phyloP scores from a whole-genome alignment of 805 yeast genomes.

The Candida chilensis region DNA sequence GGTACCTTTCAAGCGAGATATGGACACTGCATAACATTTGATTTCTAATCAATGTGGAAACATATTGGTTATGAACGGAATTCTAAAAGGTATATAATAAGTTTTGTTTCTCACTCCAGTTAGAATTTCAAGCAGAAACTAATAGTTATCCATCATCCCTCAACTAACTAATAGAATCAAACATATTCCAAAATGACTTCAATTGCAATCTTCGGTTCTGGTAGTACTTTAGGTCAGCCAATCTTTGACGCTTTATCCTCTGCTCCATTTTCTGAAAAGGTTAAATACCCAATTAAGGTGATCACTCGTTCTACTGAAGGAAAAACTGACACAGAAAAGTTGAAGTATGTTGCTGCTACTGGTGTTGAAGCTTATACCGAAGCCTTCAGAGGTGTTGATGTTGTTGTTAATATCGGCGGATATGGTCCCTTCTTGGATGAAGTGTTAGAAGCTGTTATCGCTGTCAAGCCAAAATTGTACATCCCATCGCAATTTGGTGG shows the following conservation, averaged over 20 bases:
- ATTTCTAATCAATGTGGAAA: too few relatives aligned
- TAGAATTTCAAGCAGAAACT: too few relatives aligned
- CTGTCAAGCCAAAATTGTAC: slow-evolving; percentile 38
- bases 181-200: too few relatives aligned
- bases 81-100: too few relatives aligned
- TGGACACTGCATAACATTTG: too few relatives aligned
- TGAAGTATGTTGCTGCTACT: slow-evolving; percentile 29
- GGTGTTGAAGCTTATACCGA: slow-evolving; percentile 15
- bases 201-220: slow-evolving; percentile 47
- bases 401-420: slow-evolving; percentile 36
- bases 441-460: slow-evolving; percentile 27
- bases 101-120: too few relatives aligned
- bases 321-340: slow-evolving; percentile 15
- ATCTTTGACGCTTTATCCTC: slow-evolving; percentile 33
- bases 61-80: too few relatives aligned
- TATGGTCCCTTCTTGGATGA: slow-evolving; percentile 17
- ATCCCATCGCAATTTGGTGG: slow-evolving; percentile 57
- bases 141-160: too few relatives aligned
- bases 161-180: too few relatives aligned
- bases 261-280: slow-evolving; percentile 28
- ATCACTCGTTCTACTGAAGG: slow-evolving; percentile 35
- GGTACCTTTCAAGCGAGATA: too few relatives aligned
- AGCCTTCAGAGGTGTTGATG: slow-evolving; percentile 40
- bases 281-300: slow-evolving; percentile 39
- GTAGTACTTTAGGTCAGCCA: slow-evolving; percentile 44